These are phyloP conservation scores for Sequoiadendron giganteum DNA, from an alignment of 75 land plant genomes.

Conservation along the genomic window DNA sequence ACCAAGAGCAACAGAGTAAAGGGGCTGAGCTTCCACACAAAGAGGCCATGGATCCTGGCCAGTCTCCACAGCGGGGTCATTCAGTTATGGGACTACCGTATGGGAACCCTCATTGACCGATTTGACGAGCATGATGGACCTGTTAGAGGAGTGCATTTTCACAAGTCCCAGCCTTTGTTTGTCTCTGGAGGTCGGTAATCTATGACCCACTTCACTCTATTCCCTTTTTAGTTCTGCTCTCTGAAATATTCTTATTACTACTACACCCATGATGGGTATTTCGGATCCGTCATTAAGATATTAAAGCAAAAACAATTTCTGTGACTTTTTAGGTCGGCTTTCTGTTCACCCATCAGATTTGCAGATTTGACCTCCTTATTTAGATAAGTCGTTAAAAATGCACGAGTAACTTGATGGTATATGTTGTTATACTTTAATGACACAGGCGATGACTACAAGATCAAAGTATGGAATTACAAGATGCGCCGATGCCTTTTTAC, in stretches of 20 bases:
- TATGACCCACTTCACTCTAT: background rate
- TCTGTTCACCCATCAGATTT: background rate
- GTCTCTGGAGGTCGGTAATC: conserved; percentile 57
- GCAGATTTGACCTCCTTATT: background rate
- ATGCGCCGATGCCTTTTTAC: conserved; percentile 66
- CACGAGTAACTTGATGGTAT: background rate
- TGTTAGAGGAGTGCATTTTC: conserved; percentile 79
- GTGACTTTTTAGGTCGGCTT: background rate
- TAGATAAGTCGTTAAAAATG: background rate
- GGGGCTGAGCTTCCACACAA: conserved; percentile 69
- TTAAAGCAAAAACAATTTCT: background rate
- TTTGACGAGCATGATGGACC: conserved; percentile 88
- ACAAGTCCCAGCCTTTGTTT: conserved; percentile 74
- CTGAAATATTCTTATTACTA: background rate
- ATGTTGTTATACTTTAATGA: background rate
- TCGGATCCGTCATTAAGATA: background rate
- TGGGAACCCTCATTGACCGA: conserved; percentile 77
- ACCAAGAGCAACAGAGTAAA: conserved; percentile 74
- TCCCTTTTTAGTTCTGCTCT: background rate
- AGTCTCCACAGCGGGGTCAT: conserved; percentile 78
- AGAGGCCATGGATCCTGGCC: conserved; percentile 76
- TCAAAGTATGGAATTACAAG: conserved; percentile 81
- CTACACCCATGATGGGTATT: background rate
- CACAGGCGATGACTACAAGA: conserved; percentile 75
- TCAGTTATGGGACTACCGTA: conserved; percentile 82